A percentile compares a stretch with the other conserved stretches of the same genome.
Evolutionary conservation across 345 rosid species (phyloP).

Genomic region (Luvunga scandens): DNA sequence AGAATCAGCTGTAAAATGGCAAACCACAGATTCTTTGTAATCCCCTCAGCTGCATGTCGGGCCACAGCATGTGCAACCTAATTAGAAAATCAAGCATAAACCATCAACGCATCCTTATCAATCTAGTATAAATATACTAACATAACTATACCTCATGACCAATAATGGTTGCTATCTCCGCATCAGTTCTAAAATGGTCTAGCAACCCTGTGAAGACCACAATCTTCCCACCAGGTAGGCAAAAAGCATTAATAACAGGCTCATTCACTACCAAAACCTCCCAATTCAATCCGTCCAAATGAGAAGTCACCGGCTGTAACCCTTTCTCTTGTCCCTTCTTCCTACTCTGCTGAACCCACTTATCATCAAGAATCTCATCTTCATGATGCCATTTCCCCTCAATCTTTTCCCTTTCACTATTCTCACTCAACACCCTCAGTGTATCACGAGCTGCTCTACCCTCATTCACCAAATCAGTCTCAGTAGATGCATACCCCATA

Average conservation of each 20-base stretch:
- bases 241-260: slow-evolving; percentile 74
- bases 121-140: neutral
- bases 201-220: slow-evolving; percentile 86
- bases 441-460: slow-evolving; percentile 39
- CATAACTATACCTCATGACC: slow-evolving; percentile 70
- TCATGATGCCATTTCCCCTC: slow-evolving; percentile 53
- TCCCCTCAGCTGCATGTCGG: slow-evolving; percentile 68
- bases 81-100: slow-evolving; percentile 16
- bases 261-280: slow-evolving; percentile 85
- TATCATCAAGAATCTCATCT: slow-evolving; percentile 87
- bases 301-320: slow-evolving; percentile 43
- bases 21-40: slow-evolving; percentile 81
- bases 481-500: slow-evolving; percentile 62
- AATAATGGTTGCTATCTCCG: slow-evolving; percentile 84
- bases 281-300: slow-evolving; percentile 85
- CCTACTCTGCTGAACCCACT: slow-evolving; percentile 75
- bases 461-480: slow-evolving; percentile 24
- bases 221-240: slow-evolving; percentile 90
- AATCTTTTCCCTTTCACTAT: slow-evolving; percentile 27
- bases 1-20: slow-evolving; percentile 66
- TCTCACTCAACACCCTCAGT: slow-evolving; percentile 37
- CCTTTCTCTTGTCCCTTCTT: slow-evolving; percentile 53
- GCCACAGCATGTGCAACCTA: slow-evolving; percentile 96
- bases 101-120: neutral
- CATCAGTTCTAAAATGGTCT: slow-evolving; percentile 69